Evolutionary conservation across 805 yeast species (phyloP).

Genomic region (Wickerhamomyces canadensis): DNA sequence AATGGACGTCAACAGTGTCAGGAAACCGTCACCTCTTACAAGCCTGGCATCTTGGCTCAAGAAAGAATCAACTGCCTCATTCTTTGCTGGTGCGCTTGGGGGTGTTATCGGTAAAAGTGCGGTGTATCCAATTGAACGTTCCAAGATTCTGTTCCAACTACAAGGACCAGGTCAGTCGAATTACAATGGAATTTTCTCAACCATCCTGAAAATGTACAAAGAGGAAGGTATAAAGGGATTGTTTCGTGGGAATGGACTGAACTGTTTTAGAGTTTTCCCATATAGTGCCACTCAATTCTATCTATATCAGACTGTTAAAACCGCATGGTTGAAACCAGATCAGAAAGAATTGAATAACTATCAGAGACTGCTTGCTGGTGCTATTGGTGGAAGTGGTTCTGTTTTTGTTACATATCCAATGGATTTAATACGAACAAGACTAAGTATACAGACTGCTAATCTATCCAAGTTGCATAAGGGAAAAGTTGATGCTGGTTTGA

Average conservation of each 20-base stretch:
- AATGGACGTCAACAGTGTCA: too few species aligned
- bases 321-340: conserved; percentile 28
- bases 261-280: conserved; percentile 87
- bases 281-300: conserved; percentile 93
- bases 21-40: background rate
- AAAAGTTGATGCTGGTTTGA: conserved; percentile 27
- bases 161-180: conserved; percentile 51
- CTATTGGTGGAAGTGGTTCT: conserved; percentile 72
- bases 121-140: conserved; percentile 93
- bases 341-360: conserved; percentile 38
- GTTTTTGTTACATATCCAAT: conserved; percentile 87
- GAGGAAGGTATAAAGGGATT: conserved; percentile 93
- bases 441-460: conserved; percentile 85
- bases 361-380: conserved; percentile 72
- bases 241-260: conserved; percentile 86
- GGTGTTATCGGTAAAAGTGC: conserved; percentile 85
- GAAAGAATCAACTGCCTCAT: conserved; percentile 53
- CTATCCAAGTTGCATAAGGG: conserved; percentile 36
- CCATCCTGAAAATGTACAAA: conserved; percentile 70
- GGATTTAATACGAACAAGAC: conserved; percentile 84
- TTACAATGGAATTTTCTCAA: conserved; percentile 66
- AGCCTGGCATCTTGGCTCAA: conserved; percentile 21
- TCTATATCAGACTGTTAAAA: conserved; percentile 64
- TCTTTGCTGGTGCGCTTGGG: conserved; percentile 69
- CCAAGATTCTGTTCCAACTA: conserved; percentile 85